phyloP scores from a whole-genome alignment of 805 yeast genomes.

The Pichia scutulata region DNA sequence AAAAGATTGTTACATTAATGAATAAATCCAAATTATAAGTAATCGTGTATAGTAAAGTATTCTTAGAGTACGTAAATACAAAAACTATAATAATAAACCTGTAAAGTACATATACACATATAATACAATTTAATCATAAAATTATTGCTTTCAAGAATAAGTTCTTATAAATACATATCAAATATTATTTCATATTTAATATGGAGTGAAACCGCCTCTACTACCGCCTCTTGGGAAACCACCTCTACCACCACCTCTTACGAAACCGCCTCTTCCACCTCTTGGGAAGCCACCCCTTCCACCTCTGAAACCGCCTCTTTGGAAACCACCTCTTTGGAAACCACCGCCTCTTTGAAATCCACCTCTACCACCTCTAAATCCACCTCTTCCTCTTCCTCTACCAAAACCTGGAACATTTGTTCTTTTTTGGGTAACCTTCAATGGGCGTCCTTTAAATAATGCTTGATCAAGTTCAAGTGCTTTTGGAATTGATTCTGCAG shows the following conservation, averaged over 20 bases:
- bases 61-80: background rate
- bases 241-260: conserved; percentile 13
- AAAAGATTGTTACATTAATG: conserved; percentile 16
- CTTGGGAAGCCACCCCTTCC: conserved; percentile 17
- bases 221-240: conserved; percentile 1
- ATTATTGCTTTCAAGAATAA: background rate
- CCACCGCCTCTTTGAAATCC: conserved; percentile 25
- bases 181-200: conserved; percentile 10
- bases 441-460: conserved; percentile 56
- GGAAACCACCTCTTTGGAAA: conserved; percentile 24
- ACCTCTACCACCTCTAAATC: conserved; percentile 21
- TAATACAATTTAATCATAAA: background rate
- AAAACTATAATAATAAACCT: background rate
- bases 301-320: conserved; percentile 14
- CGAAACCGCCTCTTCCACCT: conserved; percentile 24
- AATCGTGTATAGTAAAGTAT: background rate
- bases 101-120: background rate
- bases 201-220: conserved; percentile 26
- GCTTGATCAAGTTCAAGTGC: conserved; percentile 62
- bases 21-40: conserved; percentile 20
- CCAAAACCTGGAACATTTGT: conserved; percentile 74
- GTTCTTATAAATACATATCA: background rate
- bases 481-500: conserved; percentile 49
- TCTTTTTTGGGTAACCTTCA: conserved; percentile 71
- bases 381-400: conserved; percentile 30